These are phyloP conservation scores for Malus hybrid DNA, from an alignment of 331 rosid species.

Conservation along the genomic window DNA sequence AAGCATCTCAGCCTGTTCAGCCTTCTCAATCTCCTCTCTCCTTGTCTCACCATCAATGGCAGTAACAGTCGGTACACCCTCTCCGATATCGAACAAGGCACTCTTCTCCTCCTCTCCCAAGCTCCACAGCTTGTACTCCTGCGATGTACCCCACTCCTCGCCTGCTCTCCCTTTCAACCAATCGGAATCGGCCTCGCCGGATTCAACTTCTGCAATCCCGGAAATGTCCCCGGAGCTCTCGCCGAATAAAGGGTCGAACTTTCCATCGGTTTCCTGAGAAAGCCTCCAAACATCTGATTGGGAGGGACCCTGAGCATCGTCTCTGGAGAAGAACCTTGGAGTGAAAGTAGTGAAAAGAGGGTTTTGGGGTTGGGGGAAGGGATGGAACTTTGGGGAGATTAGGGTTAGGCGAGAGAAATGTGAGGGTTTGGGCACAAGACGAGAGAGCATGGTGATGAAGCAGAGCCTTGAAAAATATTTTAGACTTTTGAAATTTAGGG, in stretches of 20 bases:
- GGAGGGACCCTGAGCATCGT: slow-evolving; percentile 28
- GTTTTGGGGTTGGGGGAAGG: slow-evolving; percentile 15
- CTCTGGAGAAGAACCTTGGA: slow-evolving; percentile 43
- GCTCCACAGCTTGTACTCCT: slow-evolving; percentile 45
- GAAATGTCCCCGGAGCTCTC: slow-evolving; percentile 19
- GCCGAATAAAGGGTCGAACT: slow-evolving; percentile 36
- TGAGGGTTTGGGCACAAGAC: slow-evolving; percentile 62
- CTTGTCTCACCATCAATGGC: slow-evolving; percentile 8
- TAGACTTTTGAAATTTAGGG: not conserved
- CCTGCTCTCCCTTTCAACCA: slow-evolving; percentile 36
- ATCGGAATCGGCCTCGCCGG: slow-evolving; percentile 18
- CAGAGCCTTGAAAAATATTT: not conserved
- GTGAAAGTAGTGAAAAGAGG: slow-evolving; percentile 4
- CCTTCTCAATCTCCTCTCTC: slow-evolving; percentile 26
- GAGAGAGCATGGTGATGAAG: slow-evolving; percentile 66
- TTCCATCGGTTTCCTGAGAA: slow-evolving; percentile 35
- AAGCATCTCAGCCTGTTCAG: slow-evolving; percentile 36
- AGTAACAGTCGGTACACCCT: slow-evolving; percentile 2
- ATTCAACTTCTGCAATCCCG: not conserved
- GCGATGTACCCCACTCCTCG: slow-evolving; percentile 30
- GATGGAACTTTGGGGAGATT: slow-evolving; percentile 16
- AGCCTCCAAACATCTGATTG: slow-evolving; percentile 31
- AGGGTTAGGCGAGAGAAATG: slow-evolving; percentile 45
- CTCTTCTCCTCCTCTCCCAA: slow-evolving; percentile 37
- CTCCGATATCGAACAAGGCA: slow-evolving; percentile 38